Evolutionary conservation across 2,329 filamentous ascomycete species (phyloP).

Genomic region (Ophiocordyceps camponoti-leonardi): DNA sequence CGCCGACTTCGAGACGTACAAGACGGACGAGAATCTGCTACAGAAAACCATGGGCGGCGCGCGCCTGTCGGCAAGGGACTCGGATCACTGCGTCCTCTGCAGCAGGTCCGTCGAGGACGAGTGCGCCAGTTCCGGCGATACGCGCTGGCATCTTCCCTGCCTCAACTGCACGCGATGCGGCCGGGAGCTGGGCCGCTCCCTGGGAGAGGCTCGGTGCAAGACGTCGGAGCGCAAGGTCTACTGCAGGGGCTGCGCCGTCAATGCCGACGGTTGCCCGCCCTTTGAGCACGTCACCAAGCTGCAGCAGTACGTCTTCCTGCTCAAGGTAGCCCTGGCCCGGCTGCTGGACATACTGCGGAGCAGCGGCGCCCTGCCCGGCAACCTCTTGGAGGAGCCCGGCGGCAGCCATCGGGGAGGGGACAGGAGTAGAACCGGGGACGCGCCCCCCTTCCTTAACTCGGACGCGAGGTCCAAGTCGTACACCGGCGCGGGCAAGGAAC

Average conservation of each 20-base stretch:
- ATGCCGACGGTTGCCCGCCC: constrained; percentile 29
- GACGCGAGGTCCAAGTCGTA: constrained; percentile 62
- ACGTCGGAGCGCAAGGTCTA: constrained; percentile 49
- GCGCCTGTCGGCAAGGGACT: constrained; percentile 54
- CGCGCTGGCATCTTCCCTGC: constrained; percentile 72
- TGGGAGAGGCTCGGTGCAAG: constrained; percentile 57
- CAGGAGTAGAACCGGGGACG: constrained; percentile 2
- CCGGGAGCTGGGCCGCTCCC: constrained; percentile 47
- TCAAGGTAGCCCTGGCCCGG: constrained; percentile 79
- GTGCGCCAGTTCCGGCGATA: constrained; percentile 58
- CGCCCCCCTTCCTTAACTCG: constrained; percentile 30
- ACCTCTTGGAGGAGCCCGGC: constrained; percentile 52
- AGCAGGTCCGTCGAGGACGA: constrained; percentile 86
- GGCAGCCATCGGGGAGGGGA: constrained; percentile 5
- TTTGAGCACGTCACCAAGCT: constrained; percentile 71
- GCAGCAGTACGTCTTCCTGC: constrained; percentile 84
- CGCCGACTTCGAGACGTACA: constrained; percentile 61
- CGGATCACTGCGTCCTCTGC: constrained; percentile 72
- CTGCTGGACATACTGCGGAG: constrained; percentile 73
- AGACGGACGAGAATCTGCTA: constrained; percentile 51
- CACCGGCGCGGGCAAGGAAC: constrained; percentile 37
- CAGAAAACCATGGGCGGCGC: constrained; percentile 50
- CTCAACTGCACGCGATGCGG: constrained; percentile 53
- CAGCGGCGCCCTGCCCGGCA: constrained; percentile 63
- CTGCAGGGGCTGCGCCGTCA: constrained; percentile 49